A percentile compares a stretch with the other conserved stretches of the same genome.
Conservation (phyloP, 2,329 filamentous ascomycete genomes). For the Zasmidium angulare region DNA sequence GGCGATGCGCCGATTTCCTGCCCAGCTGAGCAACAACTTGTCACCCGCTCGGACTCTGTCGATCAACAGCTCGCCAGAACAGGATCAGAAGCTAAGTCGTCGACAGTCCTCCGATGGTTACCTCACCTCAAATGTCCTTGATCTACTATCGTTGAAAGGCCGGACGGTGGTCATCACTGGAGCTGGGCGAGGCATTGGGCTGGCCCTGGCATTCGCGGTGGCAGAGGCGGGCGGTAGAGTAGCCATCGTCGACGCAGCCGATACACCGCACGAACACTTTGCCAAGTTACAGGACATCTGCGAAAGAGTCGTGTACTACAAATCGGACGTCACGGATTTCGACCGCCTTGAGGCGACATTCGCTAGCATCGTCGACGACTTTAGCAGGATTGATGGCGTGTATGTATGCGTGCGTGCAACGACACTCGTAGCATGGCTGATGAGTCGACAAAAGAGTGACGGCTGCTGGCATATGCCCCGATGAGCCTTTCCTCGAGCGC, state of each 20-base stretch:
- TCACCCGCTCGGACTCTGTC: too few relatives aligned
- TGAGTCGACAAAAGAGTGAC: not conserved
- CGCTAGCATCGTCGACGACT: not conserved
- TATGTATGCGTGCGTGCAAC: too few relatives aligned
- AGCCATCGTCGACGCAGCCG: slow-evolving; percentile 3
- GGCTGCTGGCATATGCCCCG: not conserved
- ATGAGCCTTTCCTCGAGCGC: not conserved
- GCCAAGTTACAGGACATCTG: not conserved
- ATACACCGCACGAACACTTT: slow-evolving; percentile 2
- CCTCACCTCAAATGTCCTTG: too few relatives aligned
- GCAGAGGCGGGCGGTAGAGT: slow-evolving; percentile 1
- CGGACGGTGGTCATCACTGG: slow-evolving; percentile 6
- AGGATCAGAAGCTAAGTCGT: too few relatives aligned
- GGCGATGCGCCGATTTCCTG: too few relatives aligned
- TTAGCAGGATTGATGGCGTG: not conserved
- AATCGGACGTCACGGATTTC: not conserved
- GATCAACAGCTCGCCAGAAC: too few relatives aligned
- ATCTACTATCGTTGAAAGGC: slow-evolving; percentile 1
- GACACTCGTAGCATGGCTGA: not conserved
- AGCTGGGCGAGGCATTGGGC: slow-evolving; percentile 4
- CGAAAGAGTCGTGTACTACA: not conserved
- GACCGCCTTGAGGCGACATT: not conserved
- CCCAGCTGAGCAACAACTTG: too few relatives aligned
- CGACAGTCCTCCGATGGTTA: too few relatives aligned
- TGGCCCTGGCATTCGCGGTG: slow-evolving; percentile 5